These are phyloP conservation scores for Helotiales sp. DNA, from an alignment of 2,329 filamentous ascomycete species.

Conservation along the genomic window DNA sequence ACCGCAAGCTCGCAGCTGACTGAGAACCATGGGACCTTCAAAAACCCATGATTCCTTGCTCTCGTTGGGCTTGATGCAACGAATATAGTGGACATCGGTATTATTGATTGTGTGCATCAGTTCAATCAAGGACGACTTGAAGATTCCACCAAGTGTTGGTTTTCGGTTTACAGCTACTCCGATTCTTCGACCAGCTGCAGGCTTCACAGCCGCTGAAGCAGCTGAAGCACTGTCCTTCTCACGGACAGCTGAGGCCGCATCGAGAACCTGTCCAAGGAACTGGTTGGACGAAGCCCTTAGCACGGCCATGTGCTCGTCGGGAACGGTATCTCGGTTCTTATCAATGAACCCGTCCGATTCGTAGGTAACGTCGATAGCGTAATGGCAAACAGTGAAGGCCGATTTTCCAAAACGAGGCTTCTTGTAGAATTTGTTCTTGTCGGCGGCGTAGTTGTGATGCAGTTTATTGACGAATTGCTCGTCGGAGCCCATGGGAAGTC, in stretches of 20 bases:
- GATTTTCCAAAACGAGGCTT: conserved; percentile 98
- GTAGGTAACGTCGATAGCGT: conserved; percentile 96
- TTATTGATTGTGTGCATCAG: conserved; percentile 98
- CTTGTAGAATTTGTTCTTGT: conserved; percentile 98
- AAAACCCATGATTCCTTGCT: conserved; percentile 97
- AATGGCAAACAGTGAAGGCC: conserved; percentile 97
- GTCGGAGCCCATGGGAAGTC: conserved; percentile 95
- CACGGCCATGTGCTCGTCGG: conserved; percentile 96
- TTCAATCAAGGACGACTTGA: conserved; percentile 97
- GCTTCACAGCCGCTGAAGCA: conserved; percentile 74
- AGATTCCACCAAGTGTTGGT: conserved; percentile 95
- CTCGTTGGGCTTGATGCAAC: conserved; percentile 99
- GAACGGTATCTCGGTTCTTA: conserved; percentile 98
- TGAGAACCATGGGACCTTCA: conserved; percentile 97
- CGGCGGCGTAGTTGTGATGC: conserved; percentile 86
- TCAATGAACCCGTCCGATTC: conserved; percentile 99
- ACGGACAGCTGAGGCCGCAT: conserved; percentile 82
- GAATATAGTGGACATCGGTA: conserved; percentile 98
- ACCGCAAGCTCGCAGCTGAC: conserved; percentile 96
- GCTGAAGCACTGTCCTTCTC: conserved; percentile 81
- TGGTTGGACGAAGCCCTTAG: conserved; percentile 81
- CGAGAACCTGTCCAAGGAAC: conserved; percentile 84
- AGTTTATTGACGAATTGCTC: conserved; percentile 97
- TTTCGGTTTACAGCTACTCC: conserved; percentile 94
- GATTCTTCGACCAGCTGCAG: conserved; percentile 81